phyloP scores from a whole-genome alignment of 2,329 filamentous ascomycete species.

The Cryphonectria parasitica region DNA sequence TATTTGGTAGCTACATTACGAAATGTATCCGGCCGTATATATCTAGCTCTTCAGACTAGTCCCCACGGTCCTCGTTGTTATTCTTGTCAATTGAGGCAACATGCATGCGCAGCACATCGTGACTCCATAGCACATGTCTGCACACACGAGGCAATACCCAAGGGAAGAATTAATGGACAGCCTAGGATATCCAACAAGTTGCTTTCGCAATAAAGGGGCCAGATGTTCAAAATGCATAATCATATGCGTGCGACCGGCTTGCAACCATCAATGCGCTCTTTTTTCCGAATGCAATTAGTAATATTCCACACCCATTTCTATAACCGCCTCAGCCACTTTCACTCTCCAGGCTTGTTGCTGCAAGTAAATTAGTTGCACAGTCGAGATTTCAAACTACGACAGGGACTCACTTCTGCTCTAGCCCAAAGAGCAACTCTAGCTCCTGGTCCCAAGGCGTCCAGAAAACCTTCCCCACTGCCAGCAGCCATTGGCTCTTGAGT shows the following conservation, averaged over 20 bases:
- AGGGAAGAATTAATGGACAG: too few species aligned
- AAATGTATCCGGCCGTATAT: too few species aligned
- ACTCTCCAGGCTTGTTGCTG: constrained; percentile 7
- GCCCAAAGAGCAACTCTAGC: constrained; percentile 16
- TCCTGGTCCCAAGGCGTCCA: constrained; percentile 7
- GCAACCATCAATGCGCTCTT: background rate
- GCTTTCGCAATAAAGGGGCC: too few species aligned
- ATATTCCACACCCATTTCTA: constrained; percentile 16
- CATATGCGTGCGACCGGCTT: background rate
- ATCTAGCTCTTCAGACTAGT: too few species aligned
- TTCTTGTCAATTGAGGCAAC: too few species aligned
- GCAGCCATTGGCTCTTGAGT: background rate
- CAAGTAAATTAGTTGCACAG: background rate
- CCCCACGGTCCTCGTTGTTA: too few species aligned
- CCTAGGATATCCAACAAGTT: too few species aligned
- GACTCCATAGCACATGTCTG: too few species aligned
- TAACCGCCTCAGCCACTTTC: constrained; percentile 4
- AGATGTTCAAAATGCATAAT: too few species aligned
- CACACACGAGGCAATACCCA: too few species aligned
- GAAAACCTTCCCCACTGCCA: constrained; percentile 6
- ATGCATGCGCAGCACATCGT: too few species aligned
- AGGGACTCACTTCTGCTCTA: constrained; percentile 9
- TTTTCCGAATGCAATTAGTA: background rate
- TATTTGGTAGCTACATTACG: too few species aligned
- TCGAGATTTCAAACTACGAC: background rate